Evolutionary conservation across 495 filamentous ascomycete species (phyloP), one percentile per base, ranked within the genome.

Genomic region (Oidiodendron maius): DNA sequence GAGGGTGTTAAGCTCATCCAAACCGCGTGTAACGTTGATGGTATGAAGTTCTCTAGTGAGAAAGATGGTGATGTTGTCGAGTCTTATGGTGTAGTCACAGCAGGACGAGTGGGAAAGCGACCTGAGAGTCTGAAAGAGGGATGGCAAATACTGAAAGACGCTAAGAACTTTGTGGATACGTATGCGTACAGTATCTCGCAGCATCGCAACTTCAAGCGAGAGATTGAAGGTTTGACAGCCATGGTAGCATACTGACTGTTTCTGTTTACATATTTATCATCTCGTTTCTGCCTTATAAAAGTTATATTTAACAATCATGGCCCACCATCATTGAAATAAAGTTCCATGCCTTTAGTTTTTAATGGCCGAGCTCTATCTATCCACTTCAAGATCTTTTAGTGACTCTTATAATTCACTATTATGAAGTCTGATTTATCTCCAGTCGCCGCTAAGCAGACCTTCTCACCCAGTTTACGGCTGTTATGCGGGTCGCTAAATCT

Each of bases 11-110:
- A 76, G 2, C 68, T 94, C 17, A 78, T 91, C 15, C 56, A 74
- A 42, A 64, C 68, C 34, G 78, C 76, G 0, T 69, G 84, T 26
- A 71, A 67, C 1, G 63, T 91, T 22, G 67, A 80, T 3, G 70
- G 74, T 5, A 64, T 86, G 38, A 39, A 53, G 0, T 71, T 81
- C 57, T 70, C 71, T 40, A 52, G 56, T 1, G n/a, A n/a, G n/a
- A n/a, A n/a, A n/a, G 60, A 64, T 15, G 61, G 67, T 1, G 75
- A 80, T 39, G 77, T 79, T 0, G 64, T 78, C 1, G 80, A 86
- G 48, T 79, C 73, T 39, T 90, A 86, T 61, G 83, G 82, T n/a
- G 76, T 89, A 1, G 78, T 89, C 0, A 82, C 77, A 0, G 76
- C 87, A 40, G 63, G 60, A 15, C 65, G 68, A 25, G 48, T 64